Percentiles rank a stretch among this genome's conserved stretches.
phyloP scores from a whole-genome alignment of 495 filamentous ascomycete genomes.

The Elaphomyces granulatus region DNA sequence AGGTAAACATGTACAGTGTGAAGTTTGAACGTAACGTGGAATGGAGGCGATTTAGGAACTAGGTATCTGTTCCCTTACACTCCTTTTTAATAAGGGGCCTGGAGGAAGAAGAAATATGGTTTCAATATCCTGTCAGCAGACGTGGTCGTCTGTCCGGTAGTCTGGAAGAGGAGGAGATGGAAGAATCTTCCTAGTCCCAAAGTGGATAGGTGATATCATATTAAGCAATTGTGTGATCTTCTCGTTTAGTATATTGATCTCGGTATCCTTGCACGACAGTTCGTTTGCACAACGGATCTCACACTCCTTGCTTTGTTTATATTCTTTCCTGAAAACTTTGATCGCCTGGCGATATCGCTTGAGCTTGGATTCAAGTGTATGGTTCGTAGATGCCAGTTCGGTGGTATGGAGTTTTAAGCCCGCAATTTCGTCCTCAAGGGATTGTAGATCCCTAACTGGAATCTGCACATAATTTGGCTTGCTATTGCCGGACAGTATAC shows the following conservation, averaged over 20 bases:
- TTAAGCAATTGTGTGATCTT: slow-evolving; percentile 3
- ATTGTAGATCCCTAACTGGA: slow-evolving; percentile 1
- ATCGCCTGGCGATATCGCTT: slow-evolving; percentile 2
- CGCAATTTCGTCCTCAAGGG: slow-evolving; percentile 1
- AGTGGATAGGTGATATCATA: no score
- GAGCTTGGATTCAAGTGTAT: slow-evolving; percentile 1
- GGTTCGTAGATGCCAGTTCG: slow-evolving; percentile 5
- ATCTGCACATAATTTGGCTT: neutral
- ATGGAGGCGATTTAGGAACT: no score
- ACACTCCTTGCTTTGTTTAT: slow-evolving; percentile 1
- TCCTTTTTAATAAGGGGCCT: no score
- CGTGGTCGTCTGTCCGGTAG: no score
- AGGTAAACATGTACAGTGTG: no score
- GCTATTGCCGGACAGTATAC: neutral
- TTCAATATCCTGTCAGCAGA: no score
- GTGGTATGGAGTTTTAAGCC: slow-evolving; percentile 1
- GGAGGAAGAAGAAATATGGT: no score
- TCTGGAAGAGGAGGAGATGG: neutral
- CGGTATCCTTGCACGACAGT: slow-evolving; percentile 1
- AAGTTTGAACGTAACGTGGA: no score
- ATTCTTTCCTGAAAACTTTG: slow-evolving; percentile 3
- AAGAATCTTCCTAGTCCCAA: no score
- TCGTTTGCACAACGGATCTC: neutral
- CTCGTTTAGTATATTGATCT: slow-evolving; percentile 1
- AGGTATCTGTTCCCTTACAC: no score